Evolutionary conservation across 768 basidiomycete genomes (phyloP), one percentile per base, ranked within the genome.

Genomic region (Serendipita sp.): DNA sequence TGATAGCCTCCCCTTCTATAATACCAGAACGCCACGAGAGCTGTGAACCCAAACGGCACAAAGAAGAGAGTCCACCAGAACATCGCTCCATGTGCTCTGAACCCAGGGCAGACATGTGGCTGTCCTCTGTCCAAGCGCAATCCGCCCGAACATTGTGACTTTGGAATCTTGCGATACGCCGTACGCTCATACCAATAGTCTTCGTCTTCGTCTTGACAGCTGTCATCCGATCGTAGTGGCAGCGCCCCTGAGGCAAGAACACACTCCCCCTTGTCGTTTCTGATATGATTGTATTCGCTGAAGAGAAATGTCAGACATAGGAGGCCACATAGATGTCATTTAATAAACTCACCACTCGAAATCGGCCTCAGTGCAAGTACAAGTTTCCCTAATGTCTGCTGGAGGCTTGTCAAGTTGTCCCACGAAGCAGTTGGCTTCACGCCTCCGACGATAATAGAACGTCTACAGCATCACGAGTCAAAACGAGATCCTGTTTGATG

Each of bases 121-220:
- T 71, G 70, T 3, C 96, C 96, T 45, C 78, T 83, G 72, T 99
- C 92, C 11, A 80, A 84, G n/a, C 88, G 80, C 1, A 75, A 68
- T 3, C 94, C 95, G 3, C 84, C 93, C 63, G 85, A 82, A 72
- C 96, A 99, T 24, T 78, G 82, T 41, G 94, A 95, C 73, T 88
- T 88, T 0, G 88, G 88, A 56, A 97, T 89, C 74, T 90, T 86
- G 62, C 93, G 88, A 72, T 95, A 95, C 3, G 86, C 76, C 0
- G 95, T 98, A 32, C 92, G 85, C 63, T 92, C 92, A 72, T 93
- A 97, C 96, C 96, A 99, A 73, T 79, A 90, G 63, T 66, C 67
- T 0, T 73, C 65, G 3, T 63, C 45, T 41, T 67, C 65, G 8
- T 74, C 74, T 24, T 75, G 76, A 70, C 89, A 92, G 3, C 81